Percentiles rank a stretch among this genome's conserved stretches.
These are phyloP conservation scores for Pharus latifolius DNA, from an alignment of 176 grass and related monocot genomes.

Conservation along the genomic window DNA sequence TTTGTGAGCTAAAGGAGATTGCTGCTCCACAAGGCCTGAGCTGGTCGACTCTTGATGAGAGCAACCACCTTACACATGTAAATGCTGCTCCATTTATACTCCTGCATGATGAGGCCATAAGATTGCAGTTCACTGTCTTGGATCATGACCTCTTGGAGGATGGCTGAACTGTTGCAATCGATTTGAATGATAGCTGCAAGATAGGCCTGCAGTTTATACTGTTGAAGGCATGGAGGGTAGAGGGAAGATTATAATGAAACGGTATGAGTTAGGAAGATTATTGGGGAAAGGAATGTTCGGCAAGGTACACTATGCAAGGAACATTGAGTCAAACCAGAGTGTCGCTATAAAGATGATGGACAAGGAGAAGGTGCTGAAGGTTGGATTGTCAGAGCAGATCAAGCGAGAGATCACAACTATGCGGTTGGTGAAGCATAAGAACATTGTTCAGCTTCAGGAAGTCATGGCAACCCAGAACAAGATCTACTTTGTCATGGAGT, in stretches of 20 bases:
- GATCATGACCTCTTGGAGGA: conserved; percentile 53
- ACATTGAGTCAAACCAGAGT: conserved; percentile 23
- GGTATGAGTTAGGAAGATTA: conserved; percentile 58
- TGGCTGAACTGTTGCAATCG: conserved; percentile 30
- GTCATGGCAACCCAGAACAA: conserved; percentile 67
- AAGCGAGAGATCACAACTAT: conserved; percentile 72
- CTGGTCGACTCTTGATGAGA: conserved; percentile 31
- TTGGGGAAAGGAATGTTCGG: conserved; percentile 71
- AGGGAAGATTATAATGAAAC: conserved; percentile 38
- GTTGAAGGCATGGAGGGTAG: conserved; percentile 28
- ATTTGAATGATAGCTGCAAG: not conserved
- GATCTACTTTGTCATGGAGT: conserved; percentile 85
- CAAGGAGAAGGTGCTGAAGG: conserved; percentile 49
- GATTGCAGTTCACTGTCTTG: conserved; percentile 21
- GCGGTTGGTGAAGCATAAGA: conserved; percentile 49
- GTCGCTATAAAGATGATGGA: conserved; percentile 81
- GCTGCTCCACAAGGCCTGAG: not conserved
- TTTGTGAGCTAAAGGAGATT: conserved; percentile 15
- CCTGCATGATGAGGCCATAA: conserved; percentile 22
- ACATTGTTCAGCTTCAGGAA: conserved; percentile 62
- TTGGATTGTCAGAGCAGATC: conserved; percentile 50
- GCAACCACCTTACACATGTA: not conserved
- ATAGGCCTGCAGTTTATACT: not conserved
- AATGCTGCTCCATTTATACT: conserved; percentile 9
- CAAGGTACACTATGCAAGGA: conserved; percentile 57